phyloP scores from a whole-genome alignment of 495 filamentous ascomycete genomes.

The Neurospora sp. region DNA sequence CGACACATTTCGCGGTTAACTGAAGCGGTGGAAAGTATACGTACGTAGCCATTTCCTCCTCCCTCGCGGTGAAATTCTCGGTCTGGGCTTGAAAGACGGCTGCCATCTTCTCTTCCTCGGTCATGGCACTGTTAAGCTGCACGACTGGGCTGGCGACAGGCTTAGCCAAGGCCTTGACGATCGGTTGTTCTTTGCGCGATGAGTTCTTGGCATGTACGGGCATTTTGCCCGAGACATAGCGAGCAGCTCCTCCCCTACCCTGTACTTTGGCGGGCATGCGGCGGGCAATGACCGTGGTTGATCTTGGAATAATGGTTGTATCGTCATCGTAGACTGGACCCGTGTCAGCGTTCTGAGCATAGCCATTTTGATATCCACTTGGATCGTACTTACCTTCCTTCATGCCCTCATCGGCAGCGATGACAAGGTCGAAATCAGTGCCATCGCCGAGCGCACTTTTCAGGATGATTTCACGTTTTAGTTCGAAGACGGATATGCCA shows the following conservation, averaged over 20 bases:
- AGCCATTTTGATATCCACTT: neutral
- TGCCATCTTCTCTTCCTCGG: conserved; percentile 83
- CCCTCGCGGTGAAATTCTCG: conserved; percentile 77
- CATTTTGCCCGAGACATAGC: conserved; percentile 97
- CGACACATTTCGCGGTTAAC: neutral
- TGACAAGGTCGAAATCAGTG: conserved; percentile 89
- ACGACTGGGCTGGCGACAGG: conserved; percentile 44
- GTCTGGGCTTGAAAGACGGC: conserved; percentile 79
- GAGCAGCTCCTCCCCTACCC: conserved; percentile 77
- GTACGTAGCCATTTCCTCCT: conserved; percentile 88
- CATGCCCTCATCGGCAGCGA: conserved; percentile 74
- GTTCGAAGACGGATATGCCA: conserved; percentile 94
- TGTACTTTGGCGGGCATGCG: conserved; percentile 72
- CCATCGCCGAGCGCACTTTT: conserved; percentile 90
- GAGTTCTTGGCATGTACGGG: conserved; percentile 77
- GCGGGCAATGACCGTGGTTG: conserved; percentile 83
- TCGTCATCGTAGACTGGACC: conserved; percentile 87
- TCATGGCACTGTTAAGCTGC: conserved; percentile 60
- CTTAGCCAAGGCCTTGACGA: conserved; percentile 42
- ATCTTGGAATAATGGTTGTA: conserved; percentile 86
- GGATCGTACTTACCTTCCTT: conserved; percentile 64
- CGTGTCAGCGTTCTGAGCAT: neutral
- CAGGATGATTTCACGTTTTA: conserved; percentile 96
- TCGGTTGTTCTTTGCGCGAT: conserved; percentile 51
- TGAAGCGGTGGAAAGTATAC: conserved; percentile 24